A percentile compares a stretch with the other conserved stretches of the same genome.
Evolutionary conservation across 1,139 yeast species (phyloP).

Genomic region (Blastobotrys arbuscula): DNA sequence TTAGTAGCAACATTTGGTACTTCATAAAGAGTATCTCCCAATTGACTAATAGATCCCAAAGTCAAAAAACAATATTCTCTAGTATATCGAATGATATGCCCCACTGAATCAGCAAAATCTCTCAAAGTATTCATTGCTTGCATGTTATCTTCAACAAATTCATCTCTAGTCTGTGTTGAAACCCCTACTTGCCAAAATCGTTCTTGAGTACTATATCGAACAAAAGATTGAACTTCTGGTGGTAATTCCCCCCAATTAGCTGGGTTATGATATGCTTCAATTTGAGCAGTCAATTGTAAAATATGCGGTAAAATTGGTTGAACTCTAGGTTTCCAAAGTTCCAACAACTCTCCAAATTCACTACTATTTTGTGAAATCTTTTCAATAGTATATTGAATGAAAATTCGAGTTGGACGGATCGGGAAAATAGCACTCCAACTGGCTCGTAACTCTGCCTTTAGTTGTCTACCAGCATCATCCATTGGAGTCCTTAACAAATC

Average conservation of each 20-base stretch:
- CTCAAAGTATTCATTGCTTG: constrained; percentile 89
- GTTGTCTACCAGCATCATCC: constrained; percentile 81
- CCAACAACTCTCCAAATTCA: constrained; percentile 66
- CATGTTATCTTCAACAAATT: constrained; percentile 89
- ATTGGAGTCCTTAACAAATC: constrained; percentile 71
- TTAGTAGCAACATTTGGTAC: constrained; percentile 72
- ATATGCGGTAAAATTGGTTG: constrained; percentile 90
- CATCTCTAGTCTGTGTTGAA: constrained; percentile 87
- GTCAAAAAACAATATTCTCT: constrained; percentile 93
- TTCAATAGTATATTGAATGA: constrained; percentile 92
- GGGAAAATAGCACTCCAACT: constrained; percentile 96
- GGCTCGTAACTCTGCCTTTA: constrained; percentile 73
- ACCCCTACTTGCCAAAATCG: constrained; percentile 99
- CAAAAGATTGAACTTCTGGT: constrained; percentile 83
- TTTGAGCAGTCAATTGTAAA: constrained; percentile 77
- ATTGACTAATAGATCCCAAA: constrained; percentile 80
- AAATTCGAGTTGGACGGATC: constrained; percentile 89
- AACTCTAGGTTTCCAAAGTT: constrained; percentile 88
- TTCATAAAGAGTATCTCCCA: constrained; percentile 84
- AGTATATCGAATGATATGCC: constrained; percentile 90
- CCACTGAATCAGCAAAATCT: constrained; percentile 98
- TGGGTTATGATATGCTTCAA: constrained; percentile 92
- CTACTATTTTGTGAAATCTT: constrained; percentile 72
- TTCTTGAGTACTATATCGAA: constrained; percentile 80
- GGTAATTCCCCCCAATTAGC: constrained; percentile 87